Evolutionary conservation across 768 basidiomycete genomes (phyloP).

Genomic region (Suillus subaureus): DNA sequence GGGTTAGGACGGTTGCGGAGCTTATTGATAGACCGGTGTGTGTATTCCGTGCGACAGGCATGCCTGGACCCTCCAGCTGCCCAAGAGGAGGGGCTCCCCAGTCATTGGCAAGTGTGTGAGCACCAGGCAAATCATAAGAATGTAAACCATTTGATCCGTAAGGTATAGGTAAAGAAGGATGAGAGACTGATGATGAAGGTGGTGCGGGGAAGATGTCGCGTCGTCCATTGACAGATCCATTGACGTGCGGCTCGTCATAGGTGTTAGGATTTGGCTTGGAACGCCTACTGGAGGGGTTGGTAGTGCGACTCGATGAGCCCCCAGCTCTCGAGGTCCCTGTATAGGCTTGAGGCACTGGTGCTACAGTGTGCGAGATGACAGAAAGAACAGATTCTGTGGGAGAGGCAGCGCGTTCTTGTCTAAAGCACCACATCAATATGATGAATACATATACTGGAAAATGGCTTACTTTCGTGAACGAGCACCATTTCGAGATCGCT

Average conservation of each 20-base stretch:
- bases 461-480: constrained; percentile 62
- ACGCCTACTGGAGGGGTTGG: constrained; percentile 44
- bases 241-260: constrained; percentile 44
- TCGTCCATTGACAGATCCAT: constrained; percentile 36
- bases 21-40: constrained; percentile 25
- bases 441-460: neutral
- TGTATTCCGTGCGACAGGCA: constrained; percentile 62
- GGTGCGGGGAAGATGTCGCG: constrained; percentile 51
- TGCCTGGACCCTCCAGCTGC: constrained; percentile 75
- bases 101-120: constrained; percentile 41
- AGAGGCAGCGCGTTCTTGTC: constrained; percentile 65
- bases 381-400: constrained; percentile 77
- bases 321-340: constrained; percentile 29
- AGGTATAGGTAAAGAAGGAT: constrained; percentile 57
- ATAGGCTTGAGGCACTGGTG: constrained; percentile 34
- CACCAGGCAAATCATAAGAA: constrained; percentile 42
- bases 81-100: constrained; percentile 55
- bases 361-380: constrained; percentile 63
- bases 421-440: constrained; percentile 27
- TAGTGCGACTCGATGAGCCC: constrained; percentile 35
- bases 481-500: constrained; percentile 53
- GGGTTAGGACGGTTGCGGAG: constrained; percentile 25
- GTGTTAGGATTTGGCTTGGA: constrained; percentile 39
- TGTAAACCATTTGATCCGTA: constrained; percentile 38
- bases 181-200: constrained; percentile 49